Conservation (phyloP, 2,329 filamentous ascomycete species). For the Diaporthe velutina region DNA sequence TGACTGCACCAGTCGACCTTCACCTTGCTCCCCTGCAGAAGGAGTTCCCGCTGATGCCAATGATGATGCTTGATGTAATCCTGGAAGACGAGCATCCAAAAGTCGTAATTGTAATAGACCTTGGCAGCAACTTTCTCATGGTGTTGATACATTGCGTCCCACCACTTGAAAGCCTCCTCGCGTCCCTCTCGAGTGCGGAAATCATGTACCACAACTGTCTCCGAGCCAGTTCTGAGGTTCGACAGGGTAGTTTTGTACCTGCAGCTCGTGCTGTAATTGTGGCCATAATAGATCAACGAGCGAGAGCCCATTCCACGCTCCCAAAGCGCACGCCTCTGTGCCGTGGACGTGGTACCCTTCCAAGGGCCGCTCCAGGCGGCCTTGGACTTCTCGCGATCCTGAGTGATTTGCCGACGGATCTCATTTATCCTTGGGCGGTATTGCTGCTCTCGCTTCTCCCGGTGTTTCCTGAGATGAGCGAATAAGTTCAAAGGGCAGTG, state of each 20-base stretch:
- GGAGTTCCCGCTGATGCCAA: neutral
- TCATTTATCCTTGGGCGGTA: neutral
- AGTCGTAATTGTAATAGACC: no score
- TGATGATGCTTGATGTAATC: neutral
- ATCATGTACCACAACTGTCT: neutral
- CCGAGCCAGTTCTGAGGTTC: no score
- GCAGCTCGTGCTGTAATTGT: neutral
- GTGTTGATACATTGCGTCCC: neutral
- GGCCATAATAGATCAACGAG: neutral
- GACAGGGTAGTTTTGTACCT: neutral
- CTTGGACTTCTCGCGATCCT: neutral
- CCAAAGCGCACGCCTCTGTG: neutral
- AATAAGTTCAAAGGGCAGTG: neutral
- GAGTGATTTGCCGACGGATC: neutral
- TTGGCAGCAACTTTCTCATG: no score
- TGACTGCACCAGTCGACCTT: neutral
- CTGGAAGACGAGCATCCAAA: no score
- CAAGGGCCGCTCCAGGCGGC: neutral
- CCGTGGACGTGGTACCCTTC: neutral
- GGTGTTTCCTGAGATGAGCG: neutral
- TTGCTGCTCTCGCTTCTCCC: neutral
- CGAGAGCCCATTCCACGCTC: neutral
- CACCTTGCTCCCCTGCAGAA: neutral
- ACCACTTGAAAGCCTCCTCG: conserved; percentile 6
- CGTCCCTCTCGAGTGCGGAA: conserved; percentile 24